Evolutionary conservation across 257 asterid genomes (phyloP), one percentile per base, ranked within the genome.

Genomic region (Solanum okadae): DNA sequence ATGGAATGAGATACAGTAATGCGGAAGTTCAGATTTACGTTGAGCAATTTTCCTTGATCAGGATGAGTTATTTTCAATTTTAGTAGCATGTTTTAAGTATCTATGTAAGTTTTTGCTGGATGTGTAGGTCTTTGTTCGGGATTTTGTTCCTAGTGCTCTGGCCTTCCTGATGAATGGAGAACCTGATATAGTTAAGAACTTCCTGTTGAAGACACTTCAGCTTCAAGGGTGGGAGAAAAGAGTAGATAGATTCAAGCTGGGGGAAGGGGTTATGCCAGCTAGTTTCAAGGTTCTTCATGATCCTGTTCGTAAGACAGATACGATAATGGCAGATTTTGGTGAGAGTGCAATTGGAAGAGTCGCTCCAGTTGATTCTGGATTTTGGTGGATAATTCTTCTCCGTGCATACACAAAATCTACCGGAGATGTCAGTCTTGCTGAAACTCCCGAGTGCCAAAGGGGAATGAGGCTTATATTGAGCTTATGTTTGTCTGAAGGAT

Each of bases 301-400:
- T 88, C 97, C 98, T 4, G 92, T 73, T 63, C 93, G 96, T 63
- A 93, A 93, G 91, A 91, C 92, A 0, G 97, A 95, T 87, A 91
- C 97, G 4, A 88, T 95, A 75, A 87, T 93, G 23, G 98, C 98
- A 15, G 97, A 95, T 91, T 95, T 95, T 88, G 98, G 98, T 6
- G 98, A 95, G 92, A 95, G 96, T 88, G 97, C 97, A 14, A 95
- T 95, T 42, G 98, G 98, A 86, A 89, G 98, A 87, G 98, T 95
- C 35, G 98, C 98, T 83, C 98, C 98, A 3, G 95, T 95, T 49
- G 98, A 95, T 88, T 95, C 98, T 46, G 98, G 98, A 52, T 95
- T 94, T 90, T 95, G 98, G 98, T 95, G 98, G 98, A 95, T 95
- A 56, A 93, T 94, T 89, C 95, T 95, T 87, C 95, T 95, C 59